Base-by-base conservation (phyloP, 108 stramenopile species). In the Licmophora abbreviata region DNA sequence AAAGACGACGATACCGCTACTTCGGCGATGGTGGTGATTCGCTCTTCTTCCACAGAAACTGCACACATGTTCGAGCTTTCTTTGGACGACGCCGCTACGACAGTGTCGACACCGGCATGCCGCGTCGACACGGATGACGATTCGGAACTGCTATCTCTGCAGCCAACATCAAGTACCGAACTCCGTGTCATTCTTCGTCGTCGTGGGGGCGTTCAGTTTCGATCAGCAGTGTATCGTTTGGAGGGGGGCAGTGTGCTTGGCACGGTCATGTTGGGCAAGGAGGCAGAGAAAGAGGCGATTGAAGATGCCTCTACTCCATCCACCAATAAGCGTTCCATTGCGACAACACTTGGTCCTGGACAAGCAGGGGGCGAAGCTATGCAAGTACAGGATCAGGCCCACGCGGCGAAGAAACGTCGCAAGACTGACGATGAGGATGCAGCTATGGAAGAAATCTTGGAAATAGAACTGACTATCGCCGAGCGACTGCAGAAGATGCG, bases 311-410 rank as follows among this genome's bases (percentile, higher is more conserved):
- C 21, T 2, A 18, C 35, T 15, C 47, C 38, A 37, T 54, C 48
- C 20, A 35, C 46, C 4, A 29, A 35, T 51, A 7, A 15, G 2
- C 48, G 41, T 31, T 49, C 38, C 27, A 45, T 65, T 40, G 17
- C 48, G 2, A 29, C 18, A 32, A 20, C 29, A 20, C 44, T 80
- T 35, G 73, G 73, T 23, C 79, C 79, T 5, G 79, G 71, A n/a
- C 71, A 80, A 55, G 63, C 67, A 8, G 79, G 79, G 36, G 53
- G 51, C 6, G 74, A 76, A 52, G 45, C 29, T 21, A 33, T 59
- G 21, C 44, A 32, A 11, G 30, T 46, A 1, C 18, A 27, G 17
- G 48, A 61, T 12, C 53, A 42, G 34, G 58, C 43, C 21, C n/a
- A n/a, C n/a, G 18, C 34, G 52, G 32, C 52, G 54, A 73, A 61